Base-by-base conservation (phyloP, 192 early-diverging fungal species). In the Coemansia reversa region DNA sequence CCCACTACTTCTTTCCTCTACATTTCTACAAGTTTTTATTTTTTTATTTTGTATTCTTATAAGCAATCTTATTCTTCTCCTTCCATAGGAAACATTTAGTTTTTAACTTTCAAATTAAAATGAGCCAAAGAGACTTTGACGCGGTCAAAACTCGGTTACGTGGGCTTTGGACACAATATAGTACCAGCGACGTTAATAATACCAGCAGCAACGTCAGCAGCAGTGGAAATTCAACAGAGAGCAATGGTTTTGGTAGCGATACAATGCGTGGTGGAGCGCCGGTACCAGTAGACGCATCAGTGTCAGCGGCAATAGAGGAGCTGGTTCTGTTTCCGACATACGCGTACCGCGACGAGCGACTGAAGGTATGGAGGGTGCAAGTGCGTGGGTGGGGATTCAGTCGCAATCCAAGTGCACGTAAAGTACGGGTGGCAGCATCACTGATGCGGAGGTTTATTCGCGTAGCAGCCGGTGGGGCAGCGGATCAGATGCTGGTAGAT, bases 361-460 rank as follows among this genome's bases (percentile, higher is more conserved):
- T 75, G 23, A 81, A 75, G 50, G 78, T 69, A 3, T 81, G 78
- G 78, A 62, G 78, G 5, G 69, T 81, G 25, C 78, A 81, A 24
- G 73, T 81, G 24, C 73, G 73, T 22, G 78, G 78, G 7, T 81
- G 78, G 78, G 72, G 29, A 12, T 81, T 65, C 24, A 63, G 73
- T 45, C 72, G 78, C 33, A 69, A 81, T 55, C 62, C 73, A 0
- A 59, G 25, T 6, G 63, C 72, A 3, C 45, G 69, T 20, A 68
- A 70, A 4, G 78, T 81, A 23, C 65, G 78, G 0, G 33, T 71
- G 8, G 68, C 78, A 0, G 69, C 72, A 0, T 47, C 73, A 33
- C 65, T 74, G 16, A 72, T 81, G 57, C 73, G 78, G 11, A 14
- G 62, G 33, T 74, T 81, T 22, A 81, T 81, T 51, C 53, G 73